phyloP scores from a whole-genome alignment of 2,329 filamentous ascomycete species.

The Colletotrichum chrysophilum region DNA sequence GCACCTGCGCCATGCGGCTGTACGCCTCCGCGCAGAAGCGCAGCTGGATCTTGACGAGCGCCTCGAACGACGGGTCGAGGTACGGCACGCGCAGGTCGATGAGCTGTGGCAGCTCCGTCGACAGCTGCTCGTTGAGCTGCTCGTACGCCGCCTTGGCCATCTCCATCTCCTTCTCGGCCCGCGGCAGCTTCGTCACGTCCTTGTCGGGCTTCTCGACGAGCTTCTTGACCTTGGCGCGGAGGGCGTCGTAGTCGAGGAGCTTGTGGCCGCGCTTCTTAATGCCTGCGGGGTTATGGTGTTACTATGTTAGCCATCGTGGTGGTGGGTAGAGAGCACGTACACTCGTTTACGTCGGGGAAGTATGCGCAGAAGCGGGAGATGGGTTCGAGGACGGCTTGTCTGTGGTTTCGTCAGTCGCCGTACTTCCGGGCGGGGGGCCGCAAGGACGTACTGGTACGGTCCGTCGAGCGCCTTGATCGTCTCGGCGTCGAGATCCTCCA shows the following conservation, averaged over 20 bases:
- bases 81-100: conserved; percentile 98
- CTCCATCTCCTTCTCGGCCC: conserved; percentile 94
- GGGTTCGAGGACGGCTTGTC: conserved; percentile 91
- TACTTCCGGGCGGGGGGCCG: no score
- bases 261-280: conserved; percentile 99
- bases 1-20: conserved; percentile 96
- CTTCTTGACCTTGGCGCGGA: conserved; percentile 96
- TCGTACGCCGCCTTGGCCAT: conserved; percentile 94
- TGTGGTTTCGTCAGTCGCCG: conserved; percentile 35
- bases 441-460: conserved; percentile 72
- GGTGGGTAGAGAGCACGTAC: conserved; percentile 50
- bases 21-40: conserved; percentile 98
- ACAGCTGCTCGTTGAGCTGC: conserved; percentile 95
- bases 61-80: conserved; percentile 95
- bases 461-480: conserved; percentile 98
- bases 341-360: conserved; percentile 98
- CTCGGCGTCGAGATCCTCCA: conserved; percentile 96
- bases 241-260: conserved; percentile 95
- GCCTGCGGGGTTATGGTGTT: conserved; percentile 47
- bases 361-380: conserved; percentile 97
- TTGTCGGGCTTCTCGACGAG: conserved; percentile 98
- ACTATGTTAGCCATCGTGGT: not conserved
- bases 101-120: conserved; percentile 88
- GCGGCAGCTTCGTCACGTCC: conserved; percentile 93
- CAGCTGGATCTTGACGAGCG: conserved; percentile 97